phyloP scores from a whole-genome alignment of 208 protist genomes.

The Trypanosoma platydactyli region DNA sequence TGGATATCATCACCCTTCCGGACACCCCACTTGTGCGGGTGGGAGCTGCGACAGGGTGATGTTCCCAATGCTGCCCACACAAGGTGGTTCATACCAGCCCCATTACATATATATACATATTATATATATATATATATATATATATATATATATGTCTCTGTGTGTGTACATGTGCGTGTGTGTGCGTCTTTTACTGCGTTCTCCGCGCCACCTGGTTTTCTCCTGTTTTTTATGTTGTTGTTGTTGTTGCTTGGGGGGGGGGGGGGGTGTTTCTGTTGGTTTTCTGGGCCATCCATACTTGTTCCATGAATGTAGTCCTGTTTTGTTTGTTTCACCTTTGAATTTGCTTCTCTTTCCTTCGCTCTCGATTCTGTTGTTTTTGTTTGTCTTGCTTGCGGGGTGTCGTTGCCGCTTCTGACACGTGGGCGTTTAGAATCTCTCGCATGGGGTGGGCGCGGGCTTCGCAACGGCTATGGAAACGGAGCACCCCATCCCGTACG shows the following conservation, averaged over 20 bases:
- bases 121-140: neutral
- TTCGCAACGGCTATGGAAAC: neutral
- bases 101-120: neutral
- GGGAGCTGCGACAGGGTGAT: neutral
- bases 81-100: neutral
- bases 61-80: neutral
- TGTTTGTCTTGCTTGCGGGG: slow-evolving; percentile 7
- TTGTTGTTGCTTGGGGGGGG: too few species aligned
- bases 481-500: slow-evolving; percentile 58
- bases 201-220: neutral
- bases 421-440: neutral
- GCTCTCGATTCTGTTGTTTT: slow-evolving; percentile 17
- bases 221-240: neutral
- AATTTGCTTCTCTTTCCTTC: neutral
- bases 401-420: neutral
- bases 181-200: neutral
- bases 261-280: too few species aligned
- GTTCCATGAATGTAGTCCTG: slow-evolving; percentile 14
- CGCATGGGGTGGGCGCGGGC: too few species aligned
- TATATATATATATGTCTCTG: neutral
- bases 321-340: slow-evolving; percentile 16
- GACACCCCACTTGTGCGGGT: slow-evolving; percentile 41
- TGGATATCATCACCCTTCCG: slow-evolving; percentile 64
- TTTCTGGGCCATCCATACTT: too few species aligned
- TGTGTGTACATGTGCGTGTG: neutral